phyloP scores from a whole-genome alignment of 228 moss, liverwort and hornwort genomes.

The Sphagnum magellanicum region DNA sequence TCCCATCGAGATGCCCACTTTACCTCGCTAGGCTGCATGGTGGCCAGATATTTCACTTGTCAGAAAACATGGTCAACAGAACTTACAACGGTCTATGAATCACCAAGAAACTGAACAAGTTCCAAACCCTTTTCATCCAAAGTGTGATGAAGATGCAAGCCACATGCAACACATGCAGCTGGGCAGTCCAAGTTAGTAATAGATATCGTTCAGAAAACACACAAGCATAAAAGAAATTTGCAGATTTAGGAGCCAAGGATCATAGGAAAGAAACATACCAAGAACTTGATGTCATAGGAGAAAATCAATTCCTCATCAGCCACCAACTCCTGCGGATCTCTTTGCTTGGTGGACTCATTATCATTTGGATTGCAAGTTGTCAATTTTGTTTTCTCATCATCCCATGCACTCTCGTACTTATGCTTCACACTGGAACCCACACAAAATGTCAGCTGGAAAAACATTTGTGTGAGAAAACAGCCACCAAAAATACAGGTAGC shows the following conservation, averaged over 20 bases:
- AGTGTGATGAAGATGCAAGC: not conserved
- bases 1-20: slow-evolving; percentile 99
- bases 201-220: not conserved
- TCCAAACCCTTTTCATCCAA: not conserved
- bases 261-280: slow-evolving; percentile 17
- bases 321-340: slow-evolving; percentile 61
- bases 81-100: not conserved
- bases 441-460: not conserved
- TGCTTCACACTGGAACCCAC: slow-evolving; percentile 61
- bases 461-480: not conserved
- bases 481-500: not conserved
- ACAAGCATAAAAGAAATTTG: not conserved
- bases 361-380: slow-evolving; percentile 60
- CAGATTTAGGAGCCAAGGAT: not conserved
- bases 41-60: not conserved
- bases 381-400: slow-evolving; percentile 25
- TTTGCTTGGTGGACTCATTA: slow-evolving; percentile 32
- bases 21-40: slow-evolving; percentile 64
- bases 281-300: slow-evolving; percentile 73
- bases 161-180: too few species aligned
- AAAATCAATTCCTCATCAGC: slow-evolving; percentile 48
- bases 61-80: not conserved
- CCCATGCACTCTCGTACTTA: slow-evolving; percentile 39
- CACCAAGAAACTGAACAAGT: not conserved
- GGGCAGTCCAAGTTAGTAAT: too few species aligned